Conservation (phyloP, 306 rosid species). For the cucumber (Cucumis sativus) region Cucumber_9930_V3 NC_026658.2:4568001-4568500, state of each 20-base stretch:
- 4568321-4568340: slow-evolving; percentile 47
- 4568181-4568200: background rate
- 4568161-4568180: slow-evolving; percentile 43
- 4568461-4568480: slow-evolving; percentile 38
- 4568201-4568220: background rate
- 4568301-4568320: slow-evolving; percentile 41
- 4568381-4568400: slow-evolving; percentile 33
- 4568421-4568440: slow-evolving; percentile 43
- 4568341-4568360: slow-evolving; percentile 33
- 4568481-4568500: slow-evolving; percentile 50
- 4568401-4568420: slow-evolving; percentile 31
- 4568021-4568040: slow-evolving; percentile 99
- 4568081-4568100: slow-evolving; percentile 64
- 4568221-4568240: background rate
- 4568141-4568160: slow-evolving; percentile 65
- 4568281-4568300: background rate
- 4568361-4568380: slow-evolving; percentile 23
- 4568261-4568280: slow-evolving; percentile 8
- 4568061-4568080: slow-evolving; percentile 96
- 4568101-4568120: slow-evolving; percentile 34
- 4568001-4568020: background rate
- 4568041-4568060: slow-evolving; percentile 66
- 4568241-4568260: background rate
- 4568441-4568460: slow-evolving; percentile 29
- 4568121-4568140: slow-evolving; percentile 43